Evolutionary conservation across 2,329 filamentous ascomycete genomes (phyloP).

Genomic region (Zasmidium cellare): DNA sequence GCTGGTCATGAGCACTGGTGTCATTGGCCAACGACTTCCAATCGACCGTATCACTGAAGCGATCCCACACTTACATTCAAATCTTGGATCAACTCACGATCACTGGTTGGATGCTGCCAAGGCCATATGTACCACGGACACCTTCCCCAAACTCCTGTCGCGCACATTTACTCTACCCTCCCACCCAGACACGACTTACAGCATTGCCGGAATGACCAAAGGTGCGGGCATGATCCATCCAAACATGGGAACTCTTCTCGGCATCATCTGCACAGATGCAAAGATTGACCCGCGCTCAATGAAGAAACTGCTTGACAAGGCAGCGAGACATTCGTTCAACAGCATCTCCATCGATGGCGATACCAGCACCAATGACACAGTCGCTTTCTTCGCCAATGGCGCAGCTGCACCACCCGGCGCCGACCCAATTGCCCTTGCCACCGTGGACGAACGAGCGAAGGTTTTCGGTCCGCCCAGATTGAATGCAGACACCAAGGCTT

Average conservation of each 20-base stretch:
- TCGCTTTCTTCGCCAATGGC: slow-evolving; percentile 93
- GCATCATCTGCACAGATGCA: slow-evolving; percentile 88
- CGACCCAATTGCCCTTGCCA: slow-evolving; percentile 1
- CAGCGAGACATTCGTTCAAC: slow-evolving; percentile 87
- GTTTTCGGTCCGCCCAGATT: too few relatives aligned
- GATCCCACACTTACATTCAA: slow-evolving; percentile 73
- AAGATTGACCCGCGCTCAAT: slow-evolving; percentile 70
- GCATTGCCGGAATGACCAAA: slow-evolving; percentile 93
- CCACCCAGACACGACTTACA: slow-evolving; percentile 72
- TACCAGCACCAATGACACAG: slow-evolving; percentile 95
- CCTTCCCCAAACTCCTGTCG: slow-evolving; percentile 93
- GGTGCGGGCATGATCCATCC: slow-evolving; percentile 99
- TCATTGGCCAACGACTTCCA: slow-evolving; percentile 91
- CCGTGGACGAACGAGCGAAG: too few relatives aligned
- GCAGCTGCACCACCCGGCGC: slow-evolving; percentile 56
- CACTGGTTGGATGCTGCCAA: slow-evolving; percentile 85
- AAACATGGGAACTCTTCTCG: slow-evolving; percentile 95
- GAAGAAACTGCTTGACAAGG: slow-evolving; percentile 67
- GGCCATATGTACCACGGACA: slow-evolving; percentile 97
- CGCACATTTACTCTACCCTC: slow-evolving; percentile 81
- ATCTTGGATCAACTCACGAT: slow-evolving; percentile 72
- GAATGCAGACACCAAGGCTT: slow-evolving; percentile 42
- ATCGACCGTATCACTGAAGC: slow-evolving; percentile 85
- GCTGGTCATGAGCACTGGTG: slow-evolving; percentile 98
- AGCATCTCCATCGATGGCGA: slow-evolving; percentile 96